Base-by-base conservation (phyloP, 192 early-diverging fungal genomes). In the Podila verticillata region DNA sequence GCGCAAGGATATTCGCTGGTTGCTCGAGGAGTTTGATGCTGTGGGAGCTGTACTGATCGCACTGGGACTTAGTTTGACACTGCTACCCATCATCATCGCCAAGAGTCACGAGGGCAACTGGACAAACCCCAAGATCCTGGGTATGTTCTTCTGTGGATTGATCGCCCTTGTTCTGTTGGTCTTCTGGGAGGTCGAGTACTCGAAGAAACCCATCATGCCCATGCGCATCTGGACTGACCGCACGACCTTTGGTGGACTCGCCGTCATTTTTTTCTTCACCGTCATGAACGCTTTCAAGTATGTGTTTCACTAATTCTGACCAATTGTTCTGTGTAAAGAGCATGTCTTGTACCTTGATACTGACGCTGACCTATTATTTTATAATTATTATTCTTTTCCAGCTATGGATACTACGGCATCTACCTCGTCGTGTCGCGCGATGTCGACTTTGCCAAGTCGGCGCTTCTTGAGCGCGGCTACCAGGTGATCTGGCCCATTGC, bases 251-350 rank as follows among this genome's bases (percentile, higher is more conserved):
- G 66, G 66, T 30, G 66, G 56, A n/a, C 57, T 68, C 31, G 54
- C 57, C 6, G 66, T 68, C 57, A 39, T 31, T 5, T 59, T 68
- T 29, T 57, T 68, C n/a, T 59, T 68, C 6, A 28, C 54, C 2
- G 29, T 68, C 15, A 68, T 68, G 56, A 68, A 68, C 36, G 66
- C 66, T 7, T 44, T 68, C 34, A 68, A 68, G 65, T 66, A 66
- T 30, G 63, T n/a, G n/a, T n/a, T n/a, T n/a, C n/a, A n/a, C n/a
- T n/a, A n/a, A n/a, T n/a, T n/a, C n/a, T n/a, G n/a, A n/a, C n/a
- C n/a, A n/a, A n/a, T n/a, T n/a, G n/a, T n/a, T n/a, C n/a, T n/a
- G n/a, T n/a, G n/a, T n/a, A n/a, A n/a, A n/a, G n/a, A n/a, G n/a
- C n/a, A n/a, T n/a, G n/a, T n/a, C n/a, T n/a, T n/a, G n/a, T n/a